Evolutionary conservation across 2,329 filamentous ascomycete species (phyloP).

Genomic region (Penicillium glabrum): DNA sequence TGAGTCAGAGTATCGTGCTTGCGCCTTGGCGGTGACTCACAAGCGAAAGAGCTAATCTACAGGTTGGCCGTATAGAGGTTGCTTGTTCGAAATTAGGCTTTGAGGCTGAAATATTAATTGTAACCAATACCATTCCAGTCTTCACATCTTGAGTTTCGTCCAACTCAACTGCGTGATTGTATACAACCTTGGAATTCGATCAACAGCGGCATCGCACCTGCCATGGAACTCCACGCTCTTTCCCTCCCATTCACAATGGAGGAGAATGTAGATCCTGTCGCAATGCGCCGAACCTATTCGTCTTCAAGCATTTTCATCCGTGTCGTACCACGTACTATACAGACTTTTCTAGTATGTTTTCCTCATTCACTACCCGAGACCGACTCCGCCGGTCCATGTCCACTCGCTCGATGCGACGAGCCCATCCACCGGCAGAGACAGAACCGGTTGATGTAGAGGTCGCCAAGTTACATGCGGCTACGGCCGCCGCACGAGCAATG

Average conservation of each 20-base stretch:
- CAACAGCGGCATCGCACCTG: neutral
- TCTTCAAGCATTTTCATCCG: conserved; percentile 13
- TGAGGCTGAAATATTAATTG: neutral
- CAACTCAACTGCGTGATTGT: neutral
- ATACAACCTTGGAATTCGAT: neutral
- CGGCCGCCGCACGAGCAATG: conserved; percentile 47
- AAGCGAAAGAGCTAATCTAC: neutral
- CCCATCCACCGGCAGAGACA: conserved; percentile 20
- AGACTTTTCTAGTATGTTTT: conserved; percentile 26
- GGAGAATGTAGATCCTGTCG: neutral
- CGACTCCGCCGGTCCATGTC: conserved; percentile 41
- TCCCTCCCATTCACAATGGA: neutral
- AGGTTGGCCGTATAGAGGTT: no score
- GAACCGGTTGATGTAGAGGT: conserved; percentile 32
- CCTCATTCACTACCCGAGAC: conserved; percentile 29
- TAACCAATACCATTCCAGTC: neutral
- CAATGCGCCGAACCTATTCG: neutral
- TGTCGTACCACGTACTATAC: conserved; percentile 24
- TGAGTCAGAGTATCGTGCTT: neutral
- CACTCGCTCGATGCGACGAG: conserved; percentile 36
- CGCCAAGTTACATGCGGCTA: conserved; percentile 36
- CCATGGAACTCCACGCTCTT: neutral
- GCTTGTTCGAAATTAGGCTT: neutral
- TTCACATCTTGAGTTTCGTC: neutral
- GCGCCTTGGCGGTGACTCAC: conserved; percentile 1